Percentiles rank a stretch among this genome's conserved stretches.
Conservation (phyloP, 768 basidiomycete genomes). For the Russula emetica region DNA sequence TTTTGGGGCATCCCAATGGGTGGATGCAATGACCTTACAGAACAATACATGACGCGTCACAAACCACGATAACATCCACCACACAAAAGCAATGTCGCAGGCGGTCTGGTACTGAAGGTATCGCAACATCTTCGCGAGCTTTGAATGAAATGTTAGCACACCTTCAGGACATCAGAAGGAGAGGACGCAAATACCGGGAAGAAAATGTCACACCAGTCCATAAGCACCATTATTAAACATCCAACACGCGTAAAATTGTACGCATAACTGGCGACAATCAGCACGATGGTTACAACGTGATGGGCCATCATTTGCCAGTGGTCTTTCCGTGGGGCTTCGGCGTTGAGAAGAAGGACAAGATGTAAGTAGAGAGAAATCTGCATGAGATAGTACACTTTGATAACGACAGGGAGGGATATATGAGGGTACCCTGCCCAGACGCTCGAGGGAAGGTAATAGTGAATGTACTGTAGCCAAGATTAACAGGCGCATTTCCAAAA, state of each 20-base stretch:
- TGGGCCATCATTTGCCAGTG: conserved; percentile 96
- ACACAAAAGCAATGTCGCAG: conserved; percentile 71
- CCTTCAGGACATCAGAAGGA: not conserved
- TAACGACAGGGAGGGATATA: conserved; percentile 64
- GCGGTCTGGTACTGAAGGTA: conserved; percentile 64
- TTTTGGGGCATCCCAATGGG: conserved; percentile 47
- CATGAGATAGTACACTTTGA: conserved; percentile 87
- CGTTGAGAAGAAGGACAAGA: conserved; percentile 86
- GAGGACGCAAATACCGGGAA: conserved; percentile 54
- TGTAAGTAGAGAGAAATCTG: conserved; percentile 89
- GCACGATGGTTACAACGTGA: conserved; percentile 81
- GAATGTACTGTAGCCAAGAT: conserved; percentile 63
- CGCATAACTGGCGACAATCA: conserved; percentile 75
- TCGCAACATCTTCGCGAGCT: conserved; percentile 92
- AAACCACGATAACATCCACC: conserved; percentile 89
- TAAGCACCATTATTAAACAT: conserved; percentile 81
- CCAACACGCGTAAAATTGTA: conserved; percentile 87
- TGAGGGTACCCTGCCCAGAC: conserved; percentile 85
- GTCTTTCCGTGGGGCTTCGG: conserved; percentile 89
- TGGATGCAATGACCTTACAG: conserved; percentile 60
- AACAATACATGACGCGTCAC: conserved; percentile 85
- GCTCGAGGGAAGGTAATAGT: conserved; percentile 62
- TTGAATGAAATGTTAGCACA: conserved; percentile 10
- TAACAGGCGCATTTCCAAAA: conserved; percentile 19
- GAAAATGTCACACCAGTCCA: conserved; percentile 94